Evolutionary conservation across 202 grass and related monocot genomes (phyloP).

Genomic region (Panicum virgatum): DNA sequence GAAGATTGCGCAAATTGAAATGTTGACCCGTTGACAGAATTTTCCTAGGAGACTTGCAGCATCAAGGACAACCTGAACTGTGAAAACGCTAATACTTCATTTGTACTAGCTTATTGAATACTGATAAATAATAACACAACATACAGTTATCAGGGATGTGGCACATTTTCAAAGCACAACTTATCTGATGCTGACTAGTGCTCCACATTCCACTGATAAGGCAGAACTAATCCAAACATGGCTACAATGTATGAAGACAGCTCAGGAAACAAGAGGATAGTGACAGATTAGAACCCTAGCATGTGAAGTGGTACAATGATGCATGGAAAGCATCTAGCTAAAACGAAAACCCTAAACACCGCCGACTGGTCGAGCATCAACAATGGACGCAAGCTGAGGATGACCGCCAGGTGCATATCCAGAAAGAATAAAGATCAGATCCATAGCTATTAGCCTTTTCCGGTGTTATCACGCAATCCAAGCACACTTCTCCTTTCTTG

Average conservation of each 20-base stretch:
- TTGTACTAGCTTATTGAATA: conserved; percentile 48
- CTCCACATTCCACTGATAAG: conserved; percentile 55
- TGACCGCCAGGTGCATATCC: conserved; percentile 91
- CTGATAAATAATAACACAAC: neutral
- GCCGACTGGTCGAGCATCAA: conserved; percentile 84
- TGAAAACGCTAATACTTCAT: conserved; percentile 35
- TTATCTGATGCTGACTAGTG: conserved; percentile 46
- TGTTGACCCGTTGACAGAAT: neutral
- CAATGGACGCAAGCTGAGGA: conserved; percentile 63
- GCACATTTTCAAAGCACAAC: conserved; percentile 59
- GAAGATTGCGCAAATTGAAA: neutral
- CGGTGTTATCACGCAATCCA: conserved; percentile 50
- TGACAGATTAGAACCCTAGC: conserved; percentile 47
- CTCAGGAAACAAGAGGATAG: conserved; percentile 25
- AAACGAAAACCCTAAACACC: conserved; percentile 78
- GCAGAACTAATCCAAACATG: conserved; percentile 30
- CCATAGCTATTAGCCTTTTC: conserved; percentile 52
- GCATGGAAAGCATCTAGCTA: conserved; percentile 62
- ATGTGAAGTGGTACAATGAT: conserved; percentile 61
- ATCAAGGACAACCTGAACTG: neutral
- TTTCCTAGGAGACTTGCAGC: neutral
- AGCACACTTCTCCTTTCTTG: conserved; percentile 48
- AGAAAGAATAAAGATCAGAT: conserved; percentile 59
- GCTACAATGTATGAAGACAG: conserved; percentile 35
- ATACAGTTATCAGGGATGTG: conserved; percentile 50